Percentiles rank a stretch among this genome's conserved stretches.
phyloP scores from a whole-genome alignment of 2,329 filamentous ascomycete species.

The Alternaria rosae region DNA sequence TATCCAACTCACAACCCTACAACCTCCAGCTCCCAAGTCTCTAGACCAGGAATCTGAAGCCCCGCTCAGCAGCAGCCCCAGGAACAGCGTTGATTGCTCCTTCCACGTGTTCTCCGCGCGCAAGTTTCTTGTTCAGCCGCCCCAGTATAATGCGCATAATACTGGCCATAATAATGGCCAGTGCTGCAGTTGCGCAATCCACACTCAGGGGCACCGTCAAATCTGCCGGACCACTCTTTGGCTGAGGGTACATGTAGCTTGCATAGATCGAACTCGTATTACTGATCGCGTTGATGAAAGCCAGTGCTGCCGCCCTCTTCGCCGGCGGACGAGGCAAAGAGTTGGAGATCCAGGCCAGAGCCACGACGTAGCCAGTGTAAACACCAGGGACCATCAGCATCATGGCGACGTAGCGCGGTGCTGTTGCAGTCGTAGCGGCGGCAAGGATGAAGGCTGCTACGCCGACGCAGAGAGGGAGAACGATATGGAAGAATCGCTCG shows the following conservation, averaged over 20 bases:
- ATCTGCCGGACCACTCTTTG: conserved; percentile 40
- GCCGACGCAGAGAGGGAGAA: conserved; percentile 66
- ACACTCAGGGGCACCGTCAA: conserved; percentile 69
- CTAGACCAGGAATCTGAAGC: conserved; percentile 71
- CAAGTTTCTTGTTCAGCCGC: conserved; percentile 73
- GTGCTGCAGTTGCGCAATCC: conserved; percentile 69
- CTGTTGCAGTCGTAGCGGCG: conserved; percentile 66
- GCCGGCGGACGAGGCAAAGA: conserved; percentile 77
- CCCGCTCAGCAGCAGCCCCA: conserved; percentile 64
- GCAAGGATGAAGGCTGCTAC: conserved; percentile 72
- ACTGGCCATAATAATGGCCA: conserved; percentile 70
- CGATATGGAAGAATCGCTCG: conserved; percentile 74
- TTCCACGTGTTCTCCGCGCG: conserved; percentile 65
- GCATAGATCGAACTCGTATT: conserved; percentile 76
- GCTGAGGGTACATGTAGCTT: conserved; percentile 70
- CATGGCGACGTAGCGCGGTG: conserved; percentile 72
- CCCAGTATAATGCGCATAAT: conserved; percentile 69
- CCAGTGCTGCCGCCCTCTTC: conserved; percentile 75
- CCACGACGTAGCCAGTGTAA: conserved; percentile 68
- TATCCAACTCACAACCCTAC: neutral
- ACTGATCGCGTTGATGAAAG: conserved; percentile 76
- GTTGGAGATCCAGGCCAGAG: conserved; percentile 77
- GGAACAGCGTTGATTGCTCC: conserved; percentile 63
- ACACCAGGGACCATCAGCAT: conserved; percentile 72
- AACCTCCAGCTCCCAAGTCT: neutral